These are phyloP conservation scores for Aspergillus sclerotioniger DNA, from an alignment of 495 filamentous ascomycete genomes.

Conservation along the genomic window DNA sequence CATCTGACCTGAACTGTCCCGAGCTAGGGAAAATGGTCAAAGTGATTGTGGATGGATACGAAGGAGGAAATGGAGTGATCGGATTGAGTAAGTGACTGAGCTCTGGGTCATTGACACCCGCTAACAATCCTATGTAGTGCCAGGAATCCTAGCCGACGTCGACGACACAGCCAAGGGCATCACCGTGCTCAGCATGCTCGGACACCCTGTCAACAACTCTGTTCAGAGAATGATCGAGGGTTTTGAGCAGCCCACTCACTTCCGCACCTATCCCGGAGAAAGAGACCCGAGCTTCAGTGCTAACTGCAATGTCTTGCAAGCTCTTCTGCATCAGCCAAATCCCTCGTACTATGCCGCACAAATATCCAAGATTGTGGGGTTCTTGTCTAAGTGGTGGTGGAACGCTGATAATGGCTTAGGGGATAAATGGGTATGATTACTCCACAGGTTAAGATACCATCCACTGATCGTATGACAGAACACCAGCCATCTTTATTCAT, in stretches of 20 bases:
- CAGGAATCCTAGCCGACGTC: constrained; percentile 5
- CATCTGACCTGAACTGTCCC: too few relatives aligned
- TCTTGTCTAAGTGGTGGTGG: constrained; percentile 15
- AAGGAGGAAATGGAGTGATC: background rate
- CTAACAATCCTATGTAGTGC: background rate
- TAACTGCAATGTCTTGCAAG: constrained; percentile 41
- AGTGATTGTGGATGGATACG: too few relatives aligned
- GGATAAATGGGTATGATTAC: constrained; percentile 19
- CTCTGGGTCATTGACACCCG: too few relatives aligned
- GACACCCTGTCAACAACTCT: constrained; percentile 13
- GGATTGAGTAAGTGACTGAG: background rate
- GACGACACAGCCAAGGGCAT: constrained; percentile 16
- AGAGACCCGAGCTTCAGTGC: constrained; percentile 39
- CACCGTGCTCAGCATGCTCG: constrained; percentile 23
- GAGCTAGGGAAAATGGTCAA: too few relatives aligned
- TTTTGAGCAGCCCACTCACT: constrained; percentile 33
- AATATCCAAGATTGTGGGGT: constrained; percentile 22
- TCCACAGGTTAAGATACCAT: background rate
- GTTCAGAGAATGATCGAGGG: constrained; percentile 19
- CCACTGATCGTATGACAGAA: constrained; percentile 9
- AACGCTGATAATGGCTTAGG: constrained; percentile 5
- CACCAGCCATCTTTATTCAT: constrained; percentile 9
- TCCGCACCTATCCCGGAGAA: constrained; percentile 38
- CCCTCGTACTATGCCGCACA: constrained; percentile 14
- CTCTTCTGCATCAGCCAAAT: constrained; percentile 25